Evolutionary conservation across 2,329 filamentous ascomycete species (phyloP).

Genomic region (Trichoderma sp.): DNA sequence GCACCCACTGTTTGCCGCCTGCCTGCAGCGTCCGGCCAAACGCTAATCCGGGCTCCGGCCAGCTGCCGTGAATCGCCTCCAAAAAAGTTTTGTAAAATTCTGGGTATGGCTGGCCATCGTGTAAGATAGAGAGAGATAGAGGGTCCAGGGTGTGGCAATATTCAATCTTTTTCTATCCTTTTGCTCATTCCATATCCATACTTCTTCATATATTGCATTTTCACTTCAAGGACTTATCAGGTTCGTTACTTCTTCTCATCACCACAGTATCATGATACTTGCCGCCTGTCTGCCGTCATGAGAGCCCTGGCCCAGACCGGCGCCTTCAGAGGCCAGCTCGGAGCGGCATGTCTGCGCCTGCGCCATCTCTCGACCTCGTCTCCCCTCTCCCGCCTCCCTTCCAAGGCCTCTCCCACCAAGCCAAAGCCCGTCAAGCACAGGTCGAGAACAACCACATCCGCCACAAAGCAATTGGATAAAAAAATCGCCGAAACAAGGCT

Average conservation of each 20-base stretch:
- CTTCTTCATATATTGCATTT: neutral
- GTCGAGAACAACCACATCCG: neutral
- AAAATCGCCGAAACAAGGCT: constrained; percentile 19
- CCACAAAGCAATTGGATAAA: neutral
- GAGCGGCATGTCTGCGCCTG: constrained; percentile 31
- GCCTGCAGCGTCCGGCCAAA: constrained; percentile 16
- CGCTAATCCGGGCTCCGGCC: constrained; percentile 22
- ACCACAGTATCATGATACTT: constrained; percentile 23
- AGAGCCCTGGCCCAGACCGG: constrained; percentile 37
- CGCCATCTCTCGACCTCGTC: constrained; percentile 36
- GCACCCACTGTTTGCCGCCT: constrained; percentile 22
- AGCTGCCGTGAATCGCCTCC: constrained; percentile 4
- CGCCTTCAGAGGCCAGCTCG: constrained; percentile 34
- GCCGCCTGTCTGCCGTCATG: constrained; percentile 34
- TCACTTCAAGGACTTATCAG: neutral
- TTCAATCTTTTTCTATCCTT: neutral
- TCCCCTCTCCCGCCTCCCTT: constrained; percentile 22
- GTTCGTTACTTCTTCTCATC: neutral
- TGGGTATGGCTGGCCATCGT: neutral
- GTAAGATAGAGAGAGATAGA: constrained; percentile 3
- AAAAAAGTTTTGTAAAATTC: neutral
- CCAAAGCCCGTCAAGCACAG: neutral
- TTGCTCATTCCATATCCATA: neutral
- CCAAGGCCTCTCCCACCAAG: neutral
- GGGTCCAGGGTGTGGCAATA: neutral